Base-by-base conservation (phyloP, 2,329 filamentous ascomycete species). In the Colletotrichum sp. region DNA sequence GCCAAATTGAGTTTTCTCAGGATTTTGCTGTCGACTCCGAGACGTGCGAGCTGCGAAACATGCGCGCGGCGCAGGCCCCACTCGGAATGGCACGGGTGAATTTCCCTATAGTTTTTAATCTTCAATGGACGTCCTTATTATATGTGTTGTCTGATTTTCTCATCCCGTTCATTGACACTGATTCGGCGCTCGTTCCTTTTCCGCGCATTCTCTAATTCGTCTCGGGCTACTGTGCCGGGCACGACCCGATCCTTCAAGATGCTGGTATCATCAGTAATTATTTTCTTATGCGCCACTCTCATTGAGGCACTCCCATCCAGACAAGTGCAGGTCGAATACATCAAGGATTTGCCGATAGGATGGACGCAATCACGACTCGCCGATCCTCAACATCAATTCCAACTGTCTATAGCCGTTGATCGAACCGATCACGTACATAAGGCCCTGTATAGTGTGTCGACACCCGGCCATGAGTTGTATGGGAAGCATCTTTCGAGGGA, bases 401-500 rank as follows among this genome's bases (percentile, higher is more conserved):
- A 56, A 18, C 26, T 75, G 6, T 75, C 72, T 18, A 66, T 75
- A 6, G 72, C 72, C 10, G 21, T 43, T 3, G 72, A 75, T 8
- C 65, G 68, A 28, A 71, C 68, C 15, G 13, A n/a, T 4, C 68
- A 75, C 10, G 72, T 91, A 30, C 88, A 89, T 70, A 81, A 85
- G 64, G 84, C 86, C 3, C 82, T 91, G 13, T 77, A 86, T 58
- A 83, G 88, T 26, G 86, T 91, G 77, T 89, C 89, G 3, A 87
- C 88, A 1, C 89, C 89, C 0, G 83, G 81, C 6, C 84, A 88
- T 71, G 71, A 80, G 2, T 84, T 83, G 21, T 91, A 91, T 74
- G 89, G 90, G 21, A 83, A 86, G 58, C 86, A 90, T 77, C 85
- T 90, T 77, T 82, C 84, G 18, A 85, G 87, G 9, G 83, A 88